Evolutionary conservation across 805 yeast species (phyloP), one percentile per base, ranked within the genome.

Genomic region (Candida pseudofarinosa): DNA sequence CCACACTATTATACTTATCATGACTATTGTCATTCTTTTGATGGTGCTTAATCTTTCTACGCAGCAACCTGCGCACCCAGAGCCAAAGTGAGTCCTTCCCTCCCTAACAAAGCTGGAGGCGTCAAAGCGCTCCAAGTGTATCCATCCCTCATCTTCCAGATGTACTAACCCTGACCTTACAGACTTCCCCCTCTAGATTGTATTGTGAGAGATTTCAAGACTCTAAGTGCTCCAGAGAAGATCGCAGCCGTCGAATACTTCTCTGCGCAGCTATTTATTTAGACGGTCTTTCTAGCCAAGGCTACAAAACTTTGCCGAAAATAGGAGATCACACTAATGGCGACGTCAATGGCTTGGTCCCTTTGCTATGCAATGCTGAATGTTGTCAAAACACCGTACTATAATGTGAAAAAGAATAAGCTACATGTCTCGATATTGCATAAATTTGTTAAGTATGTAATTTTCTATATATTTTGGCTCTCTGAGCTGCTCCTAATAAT

Each of bases 1-100:
- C 3, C 40, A 41, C 19, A 37, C 38, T 14, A 30, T 41, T 14
- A 41, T 41, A 16, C 26, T 41, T n/a, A 33, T 31, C 10, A n/a
- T 41, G 37, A 41, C 40, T 23, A 4, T 41, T 3, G 14, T 41
- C 6, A 20, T 41, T 15, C 37, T 41, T 8, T 16, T 41, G 13
- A 37, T 41, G 44, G 36, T 37, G 13, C 34, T 41, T 23, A 23
- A 23, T 23, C 28, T 23, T 10, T 23, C 28, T 23, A 23, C 28
- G 28, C 28, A 23, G 28, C 28, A 23, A 10, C 28, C 28, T 7
- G 6, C 28, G 10, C 6, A 7, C 10, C 10, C 10, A 10, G 28
- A 10, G 10, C 28, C 28, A 23, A 23, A 23, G 28, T 23, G 10
- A 23, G 28, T 23, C 28, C 10, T 23, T 10, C 28, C 28, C 10